Percentiles rank a stretch among this genome's conserved stretches.
Evolutionary conservation across 345 rosid species (phyloP).

Genomic region (Schrenkiella parvula): DNA sequence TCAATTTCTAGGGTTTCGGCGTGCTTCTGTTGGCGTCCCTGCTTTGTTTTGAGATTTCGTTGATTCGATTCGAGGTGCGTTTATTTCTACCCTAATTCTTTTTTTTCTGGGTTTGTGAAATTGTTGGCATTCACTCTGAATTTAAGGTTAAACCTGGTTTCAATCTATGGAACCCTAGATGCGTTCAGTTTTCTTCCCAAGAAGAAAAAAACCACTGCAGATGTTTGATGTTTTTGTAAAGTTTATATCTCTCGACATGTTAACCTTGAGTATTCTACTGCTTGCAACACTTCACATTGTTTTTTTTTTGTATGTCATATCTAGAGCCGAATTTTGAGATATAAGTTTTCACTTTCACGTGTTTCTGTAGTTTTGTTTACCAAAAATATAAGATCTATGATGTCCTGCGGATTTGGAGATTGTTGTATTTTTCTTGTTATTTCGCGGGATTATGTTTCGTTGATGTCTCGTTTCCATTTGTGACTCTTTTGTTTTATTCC

Average conservation of each 20-base stretch:
- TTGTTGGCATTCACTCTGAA: too few species aligned
- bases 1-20: conserved; percentile 29
- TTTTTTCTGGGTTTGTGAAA: too few species aligned
- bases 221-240: too few species aligned
- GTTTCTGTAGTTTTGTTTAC: not conserved
- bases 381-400: not conserved
- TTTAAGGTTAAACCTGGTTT: too few species aligned
- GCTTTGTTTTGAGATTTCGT: not conserved
- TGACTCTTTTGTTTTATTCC: not conserved
- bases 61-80: not conserved
- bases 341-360: not conserved
- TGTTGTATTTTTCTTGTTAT: not conserved
- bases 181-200: too few species aligned
- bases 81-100: not conserved
- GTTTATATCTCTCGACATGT: not conserved
- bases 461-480: not conserved
- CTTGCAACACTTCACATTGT: not conserved
- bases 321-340: not conserved
- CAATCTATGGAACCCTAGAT: too few species aligned
- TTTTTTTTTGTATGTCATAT: not conserved
- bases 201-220: too few species aligned
- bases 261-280: not conserved
- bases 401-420: not conserved
- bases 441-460: not conserved
- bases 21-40: not conserved